These are phyloP conservation scores for Yamadazyma atlantica DNA, from an alignment of 1,139 yeast genomes.

Conservation along the genomic window DNA sequence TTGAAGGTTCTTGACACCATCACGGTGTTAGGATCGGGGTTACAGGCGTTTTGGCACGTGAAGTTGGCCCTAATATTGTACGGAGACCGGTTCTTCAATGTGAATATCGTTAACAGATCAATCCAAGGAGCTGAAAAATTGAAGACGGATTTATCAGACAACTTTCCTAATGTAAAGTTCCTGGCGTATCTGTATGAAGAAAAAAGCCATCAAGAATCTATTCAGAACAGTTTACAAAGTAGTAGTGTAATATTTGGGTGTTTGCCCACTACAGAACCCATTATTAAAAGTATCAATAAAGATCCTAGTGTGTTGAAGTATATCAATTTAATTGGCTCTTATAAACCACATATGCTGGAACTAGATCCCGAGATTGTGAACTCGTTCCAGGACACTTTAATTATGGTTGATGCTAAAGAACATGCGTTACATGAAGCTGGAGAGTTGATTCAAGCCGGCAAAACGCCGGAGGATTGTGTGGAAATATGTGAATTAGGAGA, in stretches of 20 bases:
- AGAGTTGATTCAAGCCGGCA: conserved; percentile 51
- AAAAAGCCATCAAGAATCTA: conserved; percentile 13
- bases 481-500: conserved; percentile 43
- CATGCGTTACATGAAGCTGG: conserved; percentile 66
- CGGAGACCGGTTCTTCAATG: conserved; percentile 23
- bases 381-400: conserved; percentile 24
- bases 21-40: conserved; percentile 63
- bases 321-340: conserved; percentile 65
- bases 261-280: conserved; percentile 54
- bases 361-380: conserved; percentile 48
- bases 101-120: conserved; percentile 51
- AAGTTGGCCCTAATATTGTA: conserved; percentile 45
- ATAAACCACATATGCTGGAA: conserved; percentile 69
- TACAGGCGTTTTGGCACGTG: conserved; percentile 68
- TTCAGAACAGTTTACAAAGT: conserved; percentile 21
- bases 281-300: conserved; percentile 37
- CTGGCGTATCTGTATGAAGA: conserved; percentile 21
- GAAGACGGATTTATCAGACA: conserved; percentile 8
- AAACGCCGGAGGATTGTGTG: conserved; percentile 34
- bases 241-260: conserved; percentile 56
- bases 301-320: conserved; percentile 34
- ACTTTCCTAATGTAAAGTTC: conserved; percentile 11
- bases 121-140: conserved; percentile 40
- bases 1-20: conserved; percentile 24
- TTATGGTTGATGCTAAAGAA: conserved; percentile 60